Evolutionary conservation across 2,329 filamentous ascomycete species (phyloP), one percentile per base, ranked within the genome.

Genomic region (Paracamarosporium sp.): DNA sequence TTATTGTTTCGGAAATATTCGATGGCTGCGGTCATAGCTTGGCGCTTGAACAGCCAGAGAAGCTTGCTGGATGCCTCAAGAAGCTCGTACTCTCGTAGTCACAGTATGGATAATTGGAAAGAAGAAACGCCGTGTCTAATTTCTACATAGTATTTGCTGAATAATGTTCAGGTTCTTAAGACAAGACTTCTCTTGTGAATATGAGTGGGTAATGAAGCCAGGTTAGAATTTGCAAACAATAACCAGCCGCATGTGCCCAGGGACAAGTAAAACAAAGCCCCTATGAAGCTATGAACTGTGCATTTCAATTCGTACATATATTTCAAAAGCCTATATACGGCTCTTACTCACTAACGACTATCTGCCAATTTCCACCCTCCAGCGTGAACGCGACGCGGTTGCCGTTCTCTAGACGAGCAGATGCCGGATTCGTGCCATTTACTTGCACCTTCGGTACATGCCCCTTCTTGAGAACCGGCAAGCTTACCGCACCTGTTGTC

Each of bases 401-500:
- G n/a, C 22, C 13, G 3, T 50, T 15, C 20, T 35, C 44, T 2
- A 25, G 6, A 17, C 20, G 17, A 27, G 12, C n/a, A 5, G 17
- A 27, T 9, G 1, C 17, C 8, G 13, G 8, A 4, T 12, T 17
- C 25, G 28, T 43, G 3, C 55, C 62, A 43, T 65, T 61, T 15
- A 63, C 22, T 22, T 45, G 56, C 13, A 65, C 40, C 11, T 38
- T 27, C 11, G 62, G 58, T 25, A 50, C 20, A 27, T 55, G 57
- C 20, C 58, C 58, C 24, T 56, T 44, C 15, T 52, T 33, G 13
- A 65, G 31, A 8, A 54, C 30, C 27, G 73, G 72, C 53, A 77
- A 46, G 33, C 52, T 67, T 13, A 77, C 62, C 4, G 44, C 65
- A 4, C 76, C 76, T 12, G 15, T 60, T 24, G 75, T 78, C 0